Evolutionary conservation across 2,329 filamentous ascomycete species (phyloP), one percentile per base, ranked within the genome.

Genomic region (Dactylellina haptotyla): DNA sequence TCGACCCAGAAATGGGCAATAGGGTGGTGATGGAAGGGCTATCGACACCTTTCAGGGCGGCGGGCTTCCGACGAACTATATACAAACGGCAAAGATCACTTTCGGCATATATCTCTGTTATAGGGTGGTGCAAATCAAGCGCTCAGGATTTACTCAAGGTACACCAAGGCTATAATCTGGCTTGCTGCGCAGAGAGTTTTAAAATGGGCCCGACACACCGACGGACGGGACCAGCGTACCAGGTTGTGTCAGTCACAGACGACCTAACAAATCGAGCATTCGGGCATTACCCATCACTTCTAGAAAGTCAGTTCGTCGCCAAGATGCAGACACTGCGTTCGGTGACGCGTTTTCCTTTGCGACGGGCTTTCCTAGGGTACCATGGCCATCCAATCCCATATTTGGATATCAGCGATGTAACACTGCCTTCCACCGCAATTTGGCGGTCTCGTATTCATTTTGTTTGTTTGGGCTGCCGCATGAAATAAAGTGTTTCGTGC

Each of bases 321-420:
- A 43, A 26, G 16, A 30, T 43, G 6, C 23, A 57, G 53, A 28
- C 41, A 37, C 34, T 57, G 53, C 4, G n/a, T 54, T 37, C n/a
- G 30, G 23, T 54, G 30, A 54, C 50, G 50, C 30, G 50, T 34
- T 20, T n/a, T 32, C 9, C 6, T 25, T 39, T 39, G 20, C n/a
- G 10, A 39, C 25, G 30, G 23, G 9, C 5, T 23, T 26, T 10
- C 16, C n/a, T 20, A 25, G 45, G n/a, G 8, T 9, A 30, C 45
- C 14, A 30, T 50, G 45, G 2, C 14, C 23, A 20, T 9, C 14
- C 45, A n/a, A 6, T 28, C 54, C 53, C 54, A 45, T 58, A 58
- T 58, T 58, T 58, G 46, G 54, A 58, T 6, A n/a, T 4, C 16
- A 18, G 30, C 14, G 18, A 51, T 62, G 57, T 18, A 51, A 62